These are phyloP conservation scores for Cercospora brassicicola DNA, from an alignment of 2,329 filamentous ascomycete genomes.

Conservation along the genomic window DNA sequence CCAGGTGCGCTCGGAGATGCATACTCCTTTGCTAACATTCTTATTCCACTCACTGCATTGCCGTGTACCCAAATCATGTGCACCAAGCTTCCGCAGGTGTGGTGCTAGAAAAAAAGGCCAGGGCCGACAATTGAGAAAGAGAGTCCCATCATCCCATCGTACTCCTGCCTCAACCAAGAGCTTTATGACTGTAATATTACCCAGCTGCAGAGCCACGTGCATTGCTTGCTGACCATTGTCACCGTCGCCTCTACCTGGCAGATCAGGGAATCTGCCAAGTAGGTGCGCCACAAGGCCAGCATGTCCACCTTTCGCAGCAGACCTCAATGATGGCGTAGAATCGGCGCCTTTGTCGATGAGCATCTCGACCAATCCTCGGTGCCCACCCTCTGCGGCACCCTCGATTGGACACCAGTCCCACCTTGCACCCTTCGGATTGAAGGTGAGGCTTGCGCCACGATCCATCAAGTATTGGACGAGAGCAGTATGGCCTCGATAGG, in stretches of 20 bases:
- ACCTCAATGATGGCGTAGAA: not conserved
- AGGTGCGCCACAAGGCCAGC: not conserved
- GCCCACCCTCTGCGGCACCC: constrained; percentile 1
- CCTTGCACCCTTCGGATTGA: not conserved
- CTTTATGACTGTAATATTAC: not conserved
- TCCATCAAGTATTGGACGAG: not conserved
- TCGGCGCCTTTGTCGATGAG: constrained; percentile 8
- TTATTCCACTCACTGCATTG: too few relatives aligned
- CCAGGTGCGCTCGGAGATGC: not conserved
- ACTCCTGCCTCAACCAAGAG: not conserved
- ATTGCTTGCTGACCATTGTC: not conserved
- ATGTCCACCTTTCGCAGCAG: not conserved
- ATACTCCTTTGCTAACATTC: not conserved
- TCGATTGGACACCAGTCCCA: not conserved
- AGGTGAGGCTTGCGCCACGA: constrained; percentile 6
- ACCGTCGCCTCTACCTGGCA: not conserved
- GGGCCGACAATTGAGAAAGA: not conserved
- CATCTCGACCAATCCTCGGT: not conserved
- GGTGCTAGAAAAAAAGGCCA: too few relatives aligned
- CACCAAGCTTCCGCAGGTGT: too few relatives aligned
- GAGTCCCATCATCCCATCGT: not conserved
- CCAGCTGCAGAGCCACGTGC: not conserved
- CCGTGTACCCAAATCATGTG: too few relatives aligned
- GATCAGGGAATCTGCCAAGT: not conserved
- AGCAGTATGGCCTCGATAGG: not conserved